Conservation (phyloP, 2,329 filamentous ascomycete species). For the Oidium heveae region DNA sequence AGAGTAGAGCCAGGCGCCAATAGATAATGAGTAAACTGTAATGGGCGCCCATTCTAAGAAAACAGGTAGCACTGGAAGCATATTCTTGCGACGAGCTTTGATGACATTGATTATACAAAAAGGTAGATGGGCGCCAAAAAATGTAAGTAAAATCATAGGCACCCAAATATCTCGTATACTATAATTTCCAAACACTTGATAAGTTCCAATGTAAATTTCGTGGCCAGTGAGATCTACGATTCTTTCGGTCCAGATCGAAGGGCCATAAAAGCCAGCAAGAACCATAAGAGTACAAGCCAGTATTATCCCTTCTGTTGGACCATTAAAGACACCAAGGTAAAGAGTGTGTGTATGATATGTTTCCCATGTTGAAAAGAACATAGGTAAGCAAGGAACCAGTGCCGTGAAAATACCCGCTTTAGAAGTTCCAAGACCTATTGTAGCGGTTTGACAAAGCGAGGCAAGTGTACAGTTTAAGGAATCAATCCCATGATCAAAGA, state of each 20-base stretch:
- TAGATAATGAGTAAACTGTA: conserved; percentile 49
- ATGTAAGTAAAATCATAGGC: conserved; percentile 36
- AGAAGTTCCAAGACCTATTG: conserved; percentile 72
- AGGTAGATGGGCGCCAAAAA: conserved; percentile 54
- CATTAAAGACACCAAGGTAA: conserved; percentile 90
- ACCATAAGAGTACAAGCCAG: conserved; percentile 74
- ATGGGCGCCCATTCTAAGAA: conserved; percentile 92
- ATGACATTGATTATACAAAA: conserved; percentile 76
- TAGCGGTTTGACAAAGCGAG: conserved; percentile 71
- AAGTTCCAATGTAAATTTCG: conserved; percentile 24
- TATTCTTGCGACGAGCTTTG: conserved; percentile 43
- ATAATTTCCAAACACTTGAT: conserved; percentile 37
- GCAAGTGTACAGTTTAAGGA: conserved; percentile 91
- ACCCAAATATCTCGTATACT: conserved; percentile 82
- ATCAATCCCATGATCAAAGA: conserved; percentile 98
- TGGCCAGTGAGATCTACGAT: conserved; percentile 44
- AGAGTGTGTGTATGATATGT: conserved; percentile 96
- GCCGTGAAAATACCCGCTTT: conserved; percentile 77
- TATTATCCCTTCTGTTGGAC: conserved; percentile 82
- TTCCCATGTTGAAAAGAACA: conserved; percentile 99
- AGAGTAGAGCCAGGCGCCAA: conserved; percentile 68
- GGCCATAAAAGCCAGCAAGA: conserved; percentile 66
- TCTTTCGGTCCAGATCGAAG: conserved; percentile 60
- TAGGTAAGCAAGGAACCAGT: conserved; percentile 71
- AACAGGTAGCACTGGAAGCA: conserved; percentile 52